phyloP scores from a whole-genome alignment of 2,329 filamentous ascomycete genomes.

The Pleochaeta shiraiana region DNA sequence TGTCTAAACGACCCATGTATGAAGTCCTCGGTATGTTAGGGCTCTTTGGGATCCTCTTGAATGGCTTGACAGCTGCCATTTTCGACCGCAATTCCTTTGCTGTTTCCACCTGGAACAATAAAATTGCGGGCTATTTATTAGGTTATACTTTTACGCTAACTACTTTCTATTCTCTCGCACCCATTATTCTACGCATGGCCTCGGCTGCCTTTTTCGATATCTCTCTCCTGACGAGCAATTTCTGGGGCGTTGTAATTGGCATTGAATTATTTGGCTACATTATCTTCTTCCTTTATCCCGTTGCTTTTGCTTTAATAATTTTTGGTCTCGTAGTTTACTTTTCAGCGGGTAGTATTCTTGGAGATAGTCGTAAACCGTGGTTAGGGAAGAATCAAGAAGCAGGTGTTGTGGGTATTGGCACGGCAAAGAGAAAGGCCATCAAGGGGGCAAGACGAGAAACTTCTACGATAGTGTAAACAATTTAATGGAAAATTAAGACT shows the following conservation, averaged over 20 bases:
- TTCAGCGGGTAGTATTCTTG: conserved; percentile 56
- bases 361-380: conserved; percentile 91
- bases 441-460: conserved; percentile 27
- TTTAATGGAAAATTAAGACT: too few relatives aligned
- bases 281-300: conserved; percentile 83
- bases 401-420: conserved; percentile 62
- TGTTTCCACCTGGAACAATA: conserved; percentile 37
- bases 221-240: conserved; percentile 78
- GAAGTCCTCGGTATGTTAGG: conserved; percentile 86
- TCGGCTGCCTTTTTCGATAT: conserved; percentile 95
- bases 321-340: conserved; percentile 76
- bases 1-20: conserved; percentile 68
- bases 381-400: conserved; percentile 67
- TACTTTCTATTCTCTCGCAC: conserved; percentile 74
- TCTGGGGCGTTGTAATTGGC: conserved; percentile 92
- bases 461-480: too few relatives aligned
- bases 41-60: conserved; percentile 75
- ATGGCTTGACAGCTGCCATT: conserved; percentile 73
- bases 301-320: conserved; percentile 87
- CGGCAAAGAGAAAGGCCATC: conserved; percentile 57
- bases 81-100: conserved; percentile 65
- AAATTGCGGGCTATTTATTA: conserved; percentile 61
- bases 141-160: conserved; percentile 71
- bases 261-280: conserved; percentile 60
- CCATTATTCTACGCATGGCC: conserved; percentile 72